Evolutionary conservation across 177 flowering plant genomes (phyloP).

Genomic region (Vitis hybrid): DNA sequence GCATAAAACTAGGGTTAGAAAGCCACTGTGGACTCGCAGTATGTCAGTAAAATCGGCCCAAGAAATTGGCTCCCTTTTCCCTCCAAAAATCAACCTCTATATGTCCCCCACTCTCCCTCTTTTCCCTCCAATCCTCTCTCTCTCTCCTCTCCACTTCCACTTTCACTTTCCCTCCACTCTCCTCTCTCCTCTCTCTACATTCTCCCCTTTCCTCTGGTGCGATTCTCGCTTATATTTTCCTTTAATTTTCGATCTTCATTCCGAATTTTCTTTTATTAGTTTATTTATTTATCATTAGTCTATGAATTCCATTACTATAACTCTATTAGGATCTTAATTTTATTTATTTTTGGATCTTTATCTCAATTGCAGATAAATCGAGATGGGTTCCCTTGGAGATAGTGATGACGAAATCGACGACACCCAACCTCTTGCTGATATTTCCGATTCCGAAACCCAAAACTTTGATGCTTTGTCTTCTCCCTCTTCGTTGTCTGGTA

Average conservation of each 20-base stretch:
- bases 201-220: neutral
- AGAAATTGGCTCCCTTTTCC: conserved; percentile 48
- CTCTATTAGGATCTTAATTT: neutral
- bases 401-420: conserved; percentile 5
- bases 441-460: conserved; percentile 14
- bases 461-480: conserved; percentile 16
- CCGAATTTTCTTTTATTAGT: neutral
- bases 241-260: neutral
- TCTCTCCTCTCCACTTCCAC: conserved; percentile 5
- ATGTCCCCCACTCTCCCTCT: neutral
- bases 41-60: no score
- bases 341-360: neutral
- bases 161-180: conserved; percentile 4
- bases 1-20: no score
- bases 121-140: conserved; percentile 4
- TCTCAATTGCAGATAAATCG: conserved; percentile 6
- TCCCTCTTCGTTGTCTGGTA: conserved; percentile 3
- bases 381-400: conserved; percentile 32
- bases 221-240: neutral
- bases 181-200: neutral
- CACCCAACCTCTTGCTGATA: conserved; percentile 2
- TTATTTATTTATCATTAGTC: neutral
- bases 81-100: conserved; percentile 20
- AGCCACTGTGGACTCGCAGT: no score
- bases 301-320: neutral